Evolutionary conservation across 805 yeast species (phyloP).

Genomic region (Metschnikowia cubensis): DNA sequence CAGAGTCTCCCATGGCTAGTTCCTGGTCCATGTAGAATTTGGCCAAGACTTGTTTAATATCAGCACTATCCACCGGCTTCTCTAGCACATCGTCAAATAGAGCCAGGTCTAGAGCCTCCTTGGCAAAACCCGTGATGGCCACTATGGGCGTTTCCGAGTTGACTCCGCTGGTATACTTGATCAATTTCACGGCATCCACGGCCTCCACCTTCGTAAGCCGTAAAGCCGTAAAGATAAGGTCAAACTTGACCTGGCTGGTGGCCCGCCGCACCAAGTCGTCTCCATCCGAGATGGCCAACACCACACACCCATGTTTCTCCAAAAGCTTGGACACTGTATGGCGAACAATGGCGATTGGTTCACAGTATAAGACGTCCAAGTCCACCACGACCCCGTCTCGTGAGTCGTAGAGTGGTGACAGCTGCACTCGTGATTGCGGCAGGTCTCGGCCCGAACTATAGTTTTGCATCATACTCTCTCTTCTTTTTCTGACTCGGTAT

Average conservation of each 20-base stretch:
- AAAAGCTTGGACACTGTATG: slow-evolving; percentile 61
- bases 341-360: slow-evolving; percentile 79
- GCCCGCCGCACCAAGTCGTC: slow-evolving; percentile 80
- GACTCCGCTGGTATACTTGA: slow-evolving; percentile 70
- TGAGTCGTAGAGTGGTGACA: slow-evolving; percentile 4
- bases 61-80: slow-evolving; percentile 50
- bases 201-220: slow-evolving; percentile 65
- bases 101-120: slow-evolving; percentile 55
- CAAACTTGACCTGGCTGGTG: slow-evolving; percentile 80
- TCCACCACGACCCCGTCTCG: slow-evolving; percentile 17
- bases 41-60: slow-evolving; percentile 9
- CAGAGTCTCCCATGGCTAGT: no score
- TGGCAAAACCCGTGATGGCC: slow-evolving; percentile 66
- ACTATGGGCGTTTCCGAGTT: slow-evolving; percentile 75
- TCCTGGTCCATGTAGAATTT: slow-evolving; percentile 3
- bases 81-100: slow-evolving; percentile 69
- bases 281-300: slow-evolving; percentile 71
- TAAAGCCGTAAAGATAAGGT: slow-evolving; percentile 73
- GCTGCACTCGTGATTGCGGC: slow-evolving; percentile 9
- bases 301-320: slow-evolving; percentile 72
- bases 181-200: slow-evolving; percentile 70
- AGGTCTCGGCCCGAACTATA: slow-evolving; percentile 11
- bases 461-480: slow-evolving; percentile 46
- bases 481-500: slow-evolving; percentile 48
- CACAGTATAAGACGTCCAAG: slow-evolving; percentile 76